Base-by-base conservation (phyloP, 129 eudicot genomes). In the Deinandra increscens region DNA sequence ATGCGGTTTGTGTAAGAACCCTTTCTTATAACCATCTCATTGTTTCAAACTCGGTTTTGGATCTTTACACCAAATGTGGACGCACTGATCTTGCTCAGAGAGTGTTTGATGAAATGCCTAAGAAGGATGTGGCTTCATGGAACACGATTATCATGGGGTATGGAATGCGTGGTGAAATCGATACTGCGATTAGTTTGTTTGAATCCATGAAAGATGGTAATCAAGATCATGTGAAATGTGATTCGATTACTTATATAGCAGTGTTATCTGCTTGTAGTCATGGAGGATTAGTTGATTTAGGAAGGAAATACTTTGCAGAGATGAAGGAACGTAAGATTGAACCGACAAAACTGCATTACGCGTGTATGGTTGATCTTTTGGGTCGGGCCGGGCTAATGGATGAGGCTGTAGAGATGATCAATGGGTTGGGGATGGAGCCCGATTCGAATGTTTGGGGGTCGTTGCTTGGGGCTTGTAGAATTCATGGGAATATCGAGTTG, bases 61-160 rank as follows among this genome's bases (percentile, higher is more conserved):
- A 86, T 69, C 71, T 90, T 36, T 90, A 86, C 81, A 79, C 90
- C 19, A 90, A 86, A 70, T 84, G 85, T 59, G 97, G 95, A 45
- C 67, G 81, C 22, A 77, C 84, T 23, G 84, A 76, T 71, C 75
- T 78, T 46, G 85, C 87, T 1, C 22, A 62, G 10, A 56, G 18
- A 43, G 56, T 86, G 15, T 86, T 86, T 33, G 71, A 78, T 29
- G 56, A 18, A 9, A 72, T 75, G 60, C 38, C 36, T 1, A 9
- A 23, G 3, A 83, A 83, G 53, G 92, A 83, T 51, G 26, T 58
- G 26, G 77, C 85, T 4, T 86, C 92, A n/a, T 86, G 92, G 86
- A 83, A 86, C 75, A 83, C 86, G 14, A 78, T 86, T 65, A 86
- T 83, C 23, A 69, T 56, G 46, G 88, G 88, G 48, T 81, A 78